Evolutionary conservation across 345 rosid species (phyloP).

Genomic region (Balakata baccata): DNA sequence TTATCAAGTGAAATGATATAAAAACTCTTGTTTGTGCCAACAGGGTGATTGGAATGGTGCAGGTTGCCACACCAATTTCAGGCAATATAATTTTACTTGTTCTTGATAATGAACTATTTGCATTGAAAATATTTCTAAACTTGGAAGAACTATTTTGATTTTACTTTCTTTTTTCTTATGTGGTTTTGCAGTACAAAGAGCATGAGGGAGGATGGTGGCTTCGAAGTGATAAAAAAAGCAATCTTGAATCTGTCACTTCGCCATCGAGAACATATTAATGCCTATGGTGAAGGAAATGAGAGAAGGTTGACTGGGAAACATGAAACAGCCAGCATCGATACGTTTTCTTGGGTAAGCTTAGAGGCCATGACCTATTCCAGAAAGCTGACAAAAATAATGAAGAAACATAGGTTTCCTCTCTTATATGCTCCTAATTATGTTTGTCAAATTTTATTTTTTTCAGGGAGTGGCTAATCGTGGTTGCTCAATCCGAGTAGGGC

Average conservation of each 20-base stretch:
- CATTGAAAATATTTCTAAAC: not conserved
- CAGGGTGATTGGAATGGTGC: constrained; percentile 99
- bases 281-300: constrained; percentile 98
- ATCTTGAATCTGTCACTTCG: constrained; percentile 87
- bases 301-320: constrained; percentile 96
- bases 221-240: constrained; percentile 81
- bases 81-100: constrained; percentile 29
- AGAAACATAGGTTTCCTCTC: not conserved
- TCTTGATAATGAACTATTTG: not conserved
- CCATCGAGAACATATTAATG: constrained; percentile 81
- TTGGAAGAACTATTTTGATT: not conserved
- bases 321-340: constrained; percentile 85
- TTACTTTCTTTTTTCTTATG: not conserved
- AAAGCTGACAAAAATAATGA: not conserved
- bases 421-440: constrained; percentile 2
- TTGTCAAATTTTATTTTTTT: constrained; percentile 18
- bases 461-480: constrained; percentile 99
- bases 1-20: not conserved
- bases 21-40: constrained; percentile 12
- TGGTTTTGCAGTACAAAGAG: constrained; percentile 64
- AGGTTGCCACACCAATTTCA: constrained; percentile 96
- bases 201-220: constrained; percentile 96
- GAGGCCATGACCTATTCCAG: constrained; percentile 2
- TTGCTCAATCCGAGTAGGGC: constrained; percentile 93
- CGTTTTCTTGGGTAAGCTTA: constrained; percentile 84